Percentiles rank a stretch among this genome's conserved stretches.
Conservation (phyloP, 441 rosid species). For the Euphorbia schlechtendalii region DNA sequence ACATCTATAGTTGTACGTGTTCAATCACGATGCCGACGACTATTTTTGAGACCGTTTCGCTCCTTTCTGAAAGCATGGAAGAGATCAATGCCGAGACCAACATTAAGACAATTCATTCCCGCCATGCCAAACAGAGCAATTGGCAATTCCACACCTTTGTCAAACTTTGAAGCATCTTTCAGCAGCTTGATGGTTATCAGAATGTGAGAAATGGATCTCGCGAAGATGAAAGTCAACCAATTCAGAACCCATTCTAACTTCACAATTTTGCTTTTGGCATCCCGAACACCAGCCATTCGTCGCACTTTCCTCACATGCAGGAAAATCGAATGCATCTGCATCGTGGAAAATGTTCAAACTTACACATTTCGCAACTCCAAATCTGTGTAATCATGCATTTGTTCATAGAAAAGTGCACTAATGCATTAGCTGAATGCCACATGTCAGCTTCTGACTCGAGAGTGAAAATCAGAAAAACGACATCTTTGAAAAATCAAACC, state of each 20-base stretch:
- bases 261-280: conserved; percentile 53
- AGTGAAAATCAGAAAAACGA: too few relatives aligned
- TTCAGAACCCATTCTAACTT: conserved; percentile 76
- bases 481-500: too few relatives aligned
- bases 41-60: conserved; percentile 27
- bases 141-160: conserved; percentile 69
- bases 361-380: not conserved
- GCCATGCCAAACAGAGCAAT: conserved; percentile 81
- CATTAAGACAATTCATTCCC: conserved; percentile 77
- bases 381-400: not conserved
- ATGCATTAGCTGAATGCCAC: too few relatives aligned
- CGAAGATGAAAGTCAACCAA: conserved; percentile 56
- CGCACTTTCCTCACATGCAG: conserved; percentile 80
- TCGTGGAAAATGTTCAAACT: conserved; percentile 4
- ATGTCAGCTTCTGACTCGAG: too few relatives aligned
- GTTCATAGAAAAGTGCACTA: too few relatives aligned
- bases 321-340: conserved; percentile 83
- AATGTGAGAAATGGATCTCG: conserved; percentile 53
- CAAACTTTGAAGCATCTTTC: conserved; percentile 62
- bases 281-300: conserved; percentile 80
- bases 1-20: not conserved
- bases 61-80: conserved; percentile 64
- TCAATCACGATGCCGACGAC: conserved; percentile 20
- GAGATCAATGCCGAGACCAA: conserved; percentile 69
- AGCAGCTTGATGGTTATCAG: conserved; percentile 66